A percentile compares a stretch with the other conserved stretches of the same genome.
phyloP scores from a whole-genome alignment of 305 asterid genomes.

The Fraxinus xanthoxyloides region DNA sequence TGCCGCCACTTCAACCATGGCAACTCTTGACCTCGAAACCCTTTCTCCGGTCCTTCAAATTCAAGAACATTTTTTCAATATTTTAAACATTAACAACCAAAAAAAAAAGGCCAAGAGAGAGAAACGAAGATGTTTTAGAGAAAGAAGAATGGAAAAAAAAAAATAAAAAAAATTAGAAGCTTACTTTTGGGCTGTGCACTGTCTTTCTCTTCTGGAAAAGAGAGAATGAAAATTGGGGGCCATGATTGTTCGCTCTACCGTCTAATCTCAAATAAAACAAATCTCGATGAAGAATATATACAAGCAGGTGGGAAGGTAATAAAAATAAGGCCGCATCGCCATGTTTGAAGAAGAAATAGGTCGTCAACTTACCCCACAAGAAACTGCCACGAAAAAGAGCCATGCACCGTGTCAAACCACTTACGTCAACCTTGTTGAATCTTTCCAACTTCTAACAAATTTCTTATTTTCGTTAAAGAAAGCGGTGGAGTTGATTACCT shows the following conservation, averaged over 20 bases:
- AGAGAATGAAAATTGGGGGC: slow-evolving; percentile 39
- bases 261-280: slow-evolving; percentile 14
- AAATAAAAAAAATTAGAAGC: not conserved
- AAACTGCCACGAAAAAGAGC: not conserved
- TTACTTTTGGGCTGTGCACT: slow-evolving; percentile 29
- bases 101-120: not conserved
- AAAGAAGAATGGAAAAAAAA: not conserved
- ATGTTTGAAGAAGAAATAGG: not conserved
- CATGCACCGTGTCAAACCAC: not conserved
- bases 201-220: slow-evolving; percentile 26
- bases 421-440: not conserved
- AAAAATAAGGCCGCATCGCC: not conserved
- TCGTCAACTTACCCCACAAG: not conserved
- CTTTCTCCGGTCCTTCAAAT: slow-evolving; percentile 34
- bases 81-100: not conserved
- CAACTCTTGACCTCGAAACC: slow-evolving; percentile 12
- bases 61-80: slow-evolving; percentile 21
- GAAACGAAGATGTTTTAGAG: not conserved
- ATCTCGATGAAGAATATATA: not conserved
- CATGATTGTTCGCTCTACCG: slow-evolving; percentile 39
- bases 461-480: not conserved
- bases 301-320: not conserved
- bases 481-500: not conserved
- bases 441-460: not conserved
- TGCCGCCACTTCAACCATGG: slow-evolving; percentile 46